Percentiles rank a stretch among this genome's conserved stretches.
phyloP scores from a whole-genome alignment of 768 basidiomycete species.

The Kondoa subrosea region DNA sequence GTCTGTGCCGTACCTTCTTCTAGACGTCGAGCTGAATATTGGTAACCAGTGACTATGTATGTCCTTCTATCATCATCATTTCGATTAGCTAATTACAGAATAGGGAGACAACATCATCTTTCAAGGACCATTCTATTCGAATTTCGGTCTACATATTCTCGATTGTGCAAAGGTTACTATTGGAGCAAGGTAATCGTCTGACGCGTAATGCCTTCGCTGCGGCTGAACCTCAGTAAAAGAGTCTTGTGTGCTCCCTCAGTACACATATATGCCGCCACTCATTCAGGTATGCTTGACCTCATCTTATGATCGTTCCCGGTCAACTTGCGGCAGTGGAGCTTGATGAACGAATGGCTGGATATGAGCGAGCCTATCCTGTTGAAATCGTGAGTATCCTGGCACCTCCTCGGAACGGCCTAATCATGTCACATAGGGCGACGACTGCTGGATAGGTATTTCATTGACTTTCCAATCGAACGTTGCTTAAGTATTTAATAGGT shows the following conservation, averaged over 20 bases:
- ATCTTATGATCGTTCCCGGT: no score
- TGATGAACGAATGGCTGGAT: neutral
- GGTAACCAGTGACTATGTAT: no score
- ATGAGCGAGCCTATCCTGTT: constrained; percentile 20
- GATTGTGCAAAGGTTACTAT: constrained; percentile 15
- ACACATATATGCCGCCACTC: constrained; percentile 25
- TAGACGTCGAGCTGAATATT: no score
- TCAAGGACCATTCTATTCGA: constrained; percentile 15
- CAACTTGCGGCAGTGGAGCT: no score
- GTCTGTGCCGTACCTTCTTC: no score
- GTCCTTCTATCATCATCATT: no score
- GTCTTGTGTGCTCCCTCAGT: constrained; percentile 31
- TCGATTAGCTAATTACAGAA: no score
- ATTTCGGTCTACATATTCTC: constrained; percentile 11
- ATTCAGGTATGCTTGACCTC: no score
- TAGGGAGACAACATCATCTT: constrained; percentile 15
- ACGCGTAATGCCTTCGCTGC: neutral
- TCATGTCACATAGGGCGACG: no score
- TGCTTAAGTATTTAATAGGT: constrained; percentile 8
- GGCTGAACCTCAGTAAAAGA: constrained; percentile 10
- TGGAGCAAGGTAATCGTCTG: neutral
- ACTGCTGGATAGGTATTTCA: constrained; percentile 34
- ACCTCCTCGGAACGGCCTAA: no score
- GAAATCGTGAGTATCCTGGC: no score
- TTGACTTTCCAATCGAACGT: neutral